Evolutionary conservation across 345 rosid species (phyloP).

Genomic region (Conringia planisiliqua): DNA sequence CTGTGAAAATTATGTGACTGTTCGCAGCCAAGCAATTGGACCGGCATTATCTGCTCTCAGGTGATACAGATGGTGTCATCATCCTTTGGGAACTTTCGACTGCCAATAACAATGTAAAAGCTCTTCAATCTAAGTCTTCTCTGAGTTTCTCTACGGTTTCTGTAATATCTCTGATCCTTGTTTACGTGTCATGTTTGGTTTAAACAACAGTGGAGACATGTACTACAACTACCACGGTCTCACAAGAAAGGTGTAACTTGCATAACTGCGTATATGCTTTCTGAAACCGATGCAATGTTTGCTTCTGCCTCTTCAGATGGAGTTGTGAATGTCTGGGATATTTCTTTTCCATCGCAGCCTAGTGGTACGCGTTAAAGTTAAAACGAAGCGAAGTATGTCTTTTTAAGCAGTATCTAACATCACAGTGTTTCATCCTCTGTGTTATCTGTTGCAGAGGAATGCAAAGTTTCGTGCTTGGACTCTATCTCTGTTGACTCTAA

Average conservation of each 20-base stretch:
- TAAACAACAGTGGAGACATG: slow-evolving; percentile 64
- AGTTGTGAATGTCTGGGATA: slow-evolving; percentile 59
- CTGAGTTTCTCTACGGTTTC: background rate
- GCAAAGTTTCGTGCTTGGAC: slow-evolving; percentile 57
- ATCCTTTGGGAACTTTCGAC: slow-evolving; percentile 76
- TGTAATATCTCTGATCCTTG: background rate
- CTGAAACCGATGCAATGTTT: slow-evolving; percentile 56
- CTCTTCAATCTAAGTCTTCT: background rate
- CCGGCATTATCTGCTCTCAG: slow-evolving; percentile 72
- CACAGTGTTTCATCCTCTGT: background rate
- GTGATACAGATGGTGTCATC: slow-evolving; percentile 71
- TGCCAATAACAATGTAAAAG: slow-evolving; percentile 47
- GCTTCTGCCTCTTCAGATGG: slow-evolving; percentile 91
- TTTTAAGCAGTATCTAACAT: background rate
- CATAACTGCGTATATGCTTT: slow-evolving; percentile 64
- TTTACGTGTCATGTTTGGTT: background rate
- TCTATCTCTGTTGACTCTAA: slow-evolving; percentile 63
- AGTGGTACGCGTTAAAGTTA: slow-evolving; percentile 41
- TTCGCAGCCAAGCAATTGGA: slow-evolving; percentile 56
- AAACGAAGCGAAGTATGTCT: background rate
- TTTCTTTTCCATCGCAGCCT: slow-evolving; percentile 43
- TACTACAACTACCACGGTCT: slow-evolving; percentile 59
- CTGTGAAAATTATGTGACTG: background rate
- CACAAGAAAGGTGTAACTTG: slow-evolving; percentile 93
- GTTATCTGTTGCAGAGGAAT: slow-evolving; percentile 49